These are phyloP conservation scores for Begonia masoniana DNA, from an alignment of 306 rosid species.

Conservation along the genomic window DNA sequence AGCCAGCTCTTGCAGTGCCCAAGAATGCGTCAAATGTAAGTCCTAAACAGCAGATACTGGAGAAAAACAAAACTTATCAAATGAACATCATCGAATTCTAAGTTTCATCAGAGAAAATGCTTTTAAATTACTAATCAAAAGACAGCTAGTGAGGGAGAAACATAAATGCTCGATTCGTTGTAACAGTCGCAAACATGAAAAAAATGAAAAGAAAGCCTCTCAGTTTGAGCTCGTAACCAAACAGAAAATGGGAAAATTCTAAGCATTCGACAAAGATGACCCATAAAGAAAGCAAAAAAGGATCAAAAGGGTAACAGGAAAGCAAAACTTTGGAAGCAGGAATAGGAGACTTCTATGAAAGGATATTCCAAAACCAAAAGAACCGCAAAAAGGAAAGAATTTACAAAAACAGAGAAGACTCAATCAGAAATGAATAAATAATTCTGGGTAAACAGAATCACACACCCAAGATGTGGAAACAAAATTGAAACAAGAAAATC, in stretches of 20 bases:
- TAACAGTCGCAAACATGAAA: background rate
- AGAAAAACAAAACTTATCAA: constrained; percentile 13
- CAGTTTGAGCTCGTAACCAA: background rate
- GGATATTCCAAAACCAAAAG: constrained; percentile 56
- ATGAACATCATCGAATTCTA: background rate
- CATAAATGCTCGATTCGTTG: too few species aligned
- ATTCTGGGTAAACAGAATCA: constrained; percentile 13
- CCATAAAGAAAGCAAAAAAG: background rate
- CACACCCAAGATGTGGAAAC: constrained; percentile 15
- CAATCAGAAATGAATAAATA: constrained; percentile 8
- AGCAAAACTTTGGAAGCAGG: constrained; percentile 42
- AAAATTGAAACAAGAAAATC: too few species aligned
- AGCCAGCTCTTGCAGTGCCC: constrained; percentile 77
- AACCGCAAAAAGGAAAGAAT: constrained; percentile 28
- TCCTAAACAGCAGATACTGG: constrained; percentile 24
- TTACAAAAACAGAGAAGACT: constrained; percentile 20
- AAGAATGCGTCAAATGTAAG: constrained; percentile 34
- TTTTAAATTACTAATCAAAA: constrained; percentile 28
- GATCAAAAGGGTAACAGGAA: constrained; percentile 9
- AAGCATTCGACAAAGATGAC: background rate
- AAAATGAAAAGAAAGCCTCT: background rate
- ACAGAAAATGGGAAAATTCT: background rate
- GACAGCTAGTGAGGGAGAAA: constrained; percentile 15
- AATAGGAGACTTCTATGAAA: constrained; percentile 33
- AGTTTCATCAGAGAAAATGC: constrained; percentile 11